A percentile compares a stretch with the other conserved stretches of the same genome.
These are phyloP conservation scores for Botrytis porri DNA, from an alignment of 2,329 filamentous ascomycete species.

Conservation along the genomic window DNA sequence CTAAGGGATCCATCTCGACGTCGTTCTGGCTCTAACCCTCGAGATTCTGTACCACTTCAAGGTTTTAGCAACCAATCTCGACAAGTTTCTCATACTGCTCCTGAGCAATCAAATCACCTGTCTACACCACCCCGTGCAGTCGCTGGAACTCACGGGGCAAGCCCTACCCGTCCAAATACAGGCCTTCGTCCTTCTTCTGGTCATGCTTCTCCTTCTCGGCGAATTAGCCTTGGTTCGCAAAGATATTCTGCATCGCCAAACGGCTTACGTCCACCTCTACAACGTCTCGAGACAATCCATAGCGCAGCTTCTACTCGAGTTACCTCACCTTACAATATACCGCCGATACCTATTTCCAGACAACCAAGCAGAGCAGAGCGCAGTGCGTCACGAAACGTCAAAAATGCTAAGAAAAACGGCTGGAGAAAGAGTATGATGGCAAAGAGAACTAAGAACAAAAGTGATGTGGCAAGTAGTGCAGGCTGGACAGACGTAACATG, in stretches of 20 bases:
- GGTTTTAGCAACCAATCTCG: constrained; percentile 6
- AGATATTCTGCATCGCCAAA: constrained; percentile 24
- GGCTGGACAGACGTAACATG: constrained; percentile 52
- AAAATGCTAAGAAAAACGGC: constrained; percentile 56
- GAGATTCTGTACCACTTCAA: constrained; percentile 11
- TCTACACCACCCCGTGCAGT: constrained; percentile 24
- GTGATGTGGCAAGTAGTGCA: constrained; percentile 45
- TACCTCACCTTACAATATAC: constrained; percentile 7
- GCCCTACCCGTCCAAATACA: constrained; percentile 13
- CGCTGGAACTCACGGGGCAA: constrained; percentile 21
- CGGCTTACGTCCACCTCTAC: constrained; percentile 45
- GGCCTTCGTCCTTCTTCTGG: constrained; percentile 8
- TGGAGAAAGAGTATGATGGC: constrained; percentile 44
- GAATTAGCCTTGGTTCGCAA: constrained; percentile 6
- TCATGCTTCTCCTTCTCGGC: constrained; percentile 14
- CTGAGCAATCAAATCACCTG: constrained; percentile 5
- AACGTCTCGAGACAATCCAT: constrained; percentile 56
- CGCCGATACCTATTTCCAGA: constrained; percentile 27
- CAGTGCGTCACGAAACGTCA: constrained; percentile 60
- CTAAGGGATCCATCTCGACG: constrained; percentile 34
- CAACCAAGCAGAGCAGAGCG: constrained; percentile 54
- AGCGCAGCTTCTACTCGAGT: constrained; percentile 38
- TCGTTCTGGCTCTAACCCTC: constrained; percentile 23
- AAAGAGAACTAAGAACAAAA: constrained; percentile 42
- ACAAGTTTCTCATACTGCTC: constrained; percentile 10